phyloP scores from a whole-genome alignment of 177 flowering plant genomes.

The Vitis hybrid region DNA sequence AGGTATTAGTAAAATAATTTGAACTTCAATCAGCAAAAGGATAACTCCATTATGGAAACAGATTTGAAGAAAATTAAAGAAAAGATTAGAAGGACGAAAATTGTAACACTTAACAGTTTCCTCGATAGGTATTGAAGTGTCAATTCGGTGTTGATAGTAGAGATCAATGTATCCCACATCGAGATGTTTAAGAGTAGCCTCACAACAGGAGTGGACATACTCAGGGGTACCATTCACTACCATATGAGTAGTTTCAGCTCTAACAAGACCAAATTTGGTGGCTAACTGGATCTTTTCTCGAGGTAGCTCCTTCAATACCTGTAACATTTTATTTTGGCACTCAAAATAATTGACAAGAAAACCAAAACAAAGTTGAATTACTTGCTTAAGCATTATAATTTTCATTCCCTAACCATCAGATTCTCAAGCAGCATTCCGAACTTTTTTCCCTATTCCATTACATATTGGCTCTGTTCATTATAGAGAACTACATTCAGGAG shows the following conservation, averaged over 20 bases:
- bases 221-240: constrained; percentile 11
- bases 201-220: constrained; percentile 30
- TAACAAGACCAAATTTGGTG: constrained; percentile 16
- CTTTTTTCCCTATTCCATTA: too few relatives aligned
- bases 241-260: background rate
- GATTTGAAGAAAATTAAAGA: too few relatives aligned
- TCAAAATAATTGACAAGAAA: too few relatives aligned
- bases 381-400: too few relatives aligned
- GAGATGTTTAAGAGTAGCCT: constrained; percentile 48
- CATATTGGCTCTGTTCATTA: too few relatives aligned
- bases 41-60: too few relatives aligned
- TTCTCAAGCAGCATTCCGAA: constrained; percentile 8
- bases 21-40: too few relatives aligned
- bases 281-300: constrained; percentile 18
- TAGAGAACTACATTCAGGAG: too few relatives aligned
- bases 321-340: background rate
- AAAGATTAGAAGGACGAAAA: too few relatives aligned
- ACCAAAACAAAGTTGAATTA: too few relatives aligned
- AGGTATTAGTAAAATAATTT: too few relatives aligned
- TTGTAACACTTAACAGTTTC: constrained; percentile 29
- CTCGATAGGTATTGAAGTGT: constrained; percentile 45
- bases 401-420: too few relatives aligned
- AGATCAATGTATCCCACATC: constrained; percentile 51
- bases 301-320: constrained; percentile 15
- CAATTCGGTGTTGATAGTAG: constrained; percentile 51